Conservation (phyloP, 306 rosid species). For the Ammopiptanthus mongolicus region DNA sequence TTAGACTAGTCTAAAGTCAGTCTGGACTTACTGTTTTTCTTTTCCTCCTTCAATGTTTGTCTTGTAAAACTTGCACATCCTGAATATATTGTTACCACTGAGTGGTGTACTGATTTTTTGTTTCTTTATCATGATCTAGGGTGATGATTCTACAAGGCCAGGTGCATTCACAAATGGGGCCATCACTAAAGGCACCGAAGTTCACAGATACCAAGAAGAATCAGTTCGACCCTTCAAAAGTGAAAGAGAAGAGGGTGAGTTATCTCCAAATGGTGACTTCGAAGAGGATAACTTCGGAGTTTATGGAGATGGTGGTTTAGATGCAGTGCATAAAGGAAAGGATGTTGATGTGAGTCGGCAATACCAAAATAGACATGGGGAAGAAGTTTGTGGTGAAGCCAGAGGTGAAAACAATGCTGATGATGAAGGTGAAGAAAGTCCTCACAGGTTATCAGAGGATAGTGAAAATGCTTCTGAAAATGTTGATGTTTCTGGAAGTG, state of each 20-base stretch:
- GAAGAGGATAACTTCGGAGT: conserved; percentile 93
- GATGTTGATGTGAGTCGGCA: conserved; percentile 49
- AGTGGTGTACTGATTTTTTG: conserved; percentile 6
- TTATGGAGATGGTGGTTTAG: conserved; percentile 54
- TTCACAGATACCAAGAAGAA: conserved; percentile 58
- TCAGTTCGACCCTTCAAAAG: conserved; percentile 57
- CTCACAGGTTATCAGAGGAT: conserved; percentile 86
- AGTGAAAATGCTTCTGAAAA: conserved; percentile 92
- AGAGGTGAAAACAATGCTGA: conserved; percentile 73
- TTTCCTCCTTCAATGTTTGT: neutral
- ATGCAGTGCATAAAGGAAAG: conserved; percentile 45
- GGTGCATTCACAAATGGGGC: conserved; percentile 51
- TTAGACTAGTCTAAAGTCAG: neutral
- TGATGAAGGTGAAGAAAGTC: conserved; percentile 89
- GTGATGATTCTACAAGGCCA: conserved; percentile 69
- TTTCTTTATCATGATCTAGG: conserved; percentile 38
- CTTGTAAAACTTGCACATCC: neutral
- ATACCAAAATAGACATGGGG: conserved; percentile 51
- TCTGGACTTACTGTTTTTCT: neutral
- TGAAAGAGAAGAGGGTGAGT: conserved; percentile 97
- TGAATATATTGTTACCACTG: neutral
- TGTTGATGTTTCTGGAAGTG: conserved; percentile 83
- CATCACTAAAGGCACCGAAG: conserved; percentile 42
- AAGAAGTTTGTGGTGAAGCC: conserved; percentile 65
- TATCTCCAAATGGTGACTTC: conserved; percentile 95